Conservation (phyloP, 495 filamentous ascomycete genomes). For the Penicillium canariense region DNA sequence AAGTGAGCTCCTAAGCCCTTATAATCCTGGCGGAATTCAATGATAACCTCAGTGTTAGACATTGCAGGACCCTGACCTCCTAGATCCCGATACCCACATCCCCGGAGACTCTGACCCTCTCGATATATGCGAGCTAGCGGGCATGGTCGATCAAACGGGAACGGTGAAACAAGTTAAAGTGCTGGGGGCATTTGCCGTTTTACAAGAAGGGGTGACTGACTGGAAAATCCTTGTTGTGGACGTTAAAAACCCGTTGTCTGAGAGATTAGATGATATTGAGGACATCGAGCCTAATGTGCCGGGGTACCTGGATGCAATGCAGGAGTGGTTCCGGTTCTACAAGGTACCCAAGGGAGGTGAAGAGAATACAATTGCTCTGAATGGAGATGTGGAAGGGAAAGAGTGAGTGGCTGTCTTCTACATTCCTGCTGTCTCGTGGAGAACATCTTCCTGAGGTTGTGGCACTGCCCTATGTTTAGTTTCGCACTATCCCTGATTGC, state of each 20-base stretch:
- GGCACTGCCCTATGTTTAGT: too few relatives aligned
- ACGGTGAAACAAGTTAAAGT: conserved; percentile 92
- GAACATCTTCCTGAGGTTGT: too few relatives aligned
- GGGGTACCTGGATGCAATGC: conserved; percentile 79
- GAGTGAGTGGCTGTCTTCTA: too few relatives aligned
- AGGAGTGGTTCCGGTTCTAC: conserved; percentile 97
- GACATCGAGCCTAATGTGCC: conserved; percentile 66
- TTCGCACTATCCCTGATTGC: background rate
- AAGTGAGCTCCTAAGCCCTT: background rate
- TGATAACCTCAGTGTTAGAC: too few relatives aligned
- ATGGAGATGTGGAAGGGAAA: too few relatives aligned
- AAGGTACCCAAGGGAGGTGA: conserved; percentile 50
- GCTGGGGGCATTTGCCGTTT: conserved; percentile 84
- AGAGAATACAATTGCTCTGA: background rate
- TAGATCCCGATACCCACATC: conserved; percentile 84
- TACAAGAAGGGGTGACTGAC: conserved; percentile 90
- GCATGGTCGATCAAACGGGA: conserved; percentile 75
- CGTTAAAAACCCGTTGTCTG: conserved; percentile 79
- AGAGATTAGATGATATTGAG: conserved; percentile 65
- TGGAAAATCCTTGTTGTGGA: conserved; percentile 96
- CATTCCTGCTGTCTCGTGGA: too few relatives aligned
- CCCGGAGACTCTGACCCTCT: conserved; percentile 91
- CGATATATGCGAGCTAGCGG: conserved; percentile 90
- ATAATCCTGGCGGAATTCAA: too few relatives aligned
- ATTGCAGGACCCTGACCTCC: conserved; percentile 81